Evolutionary conservation across 1,284 basidiomycete species (phyloP).

Genomic region (Sporisorium scitamineum): DNA sequence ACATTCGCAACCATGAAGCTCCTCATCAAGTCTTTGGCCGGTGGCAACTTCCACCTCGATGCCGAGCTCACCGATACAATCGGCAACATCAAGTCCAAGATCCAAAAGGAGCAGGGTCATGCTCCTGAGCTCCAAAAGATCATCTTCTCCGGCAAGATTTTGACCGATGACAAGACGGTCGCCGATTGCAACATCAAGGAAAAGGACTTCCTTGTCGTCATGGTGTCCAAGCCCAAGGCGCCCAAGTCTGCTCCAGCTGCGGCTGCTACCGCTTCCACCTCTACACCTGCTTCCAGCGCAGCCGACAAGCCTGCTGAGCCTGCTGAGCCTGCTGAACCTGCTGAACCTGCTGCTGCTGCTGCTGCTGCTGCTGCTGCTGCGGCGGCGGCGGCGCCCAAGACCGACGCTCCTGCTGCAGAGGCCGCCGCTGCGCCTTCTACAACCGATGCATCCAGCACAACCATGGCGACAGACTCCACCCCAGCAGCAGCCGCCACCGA

Average conservation of each 20-base stretch:
- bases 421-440: constrained; percentile 8
- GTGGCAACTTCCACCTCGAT: constrained; percentile 67
- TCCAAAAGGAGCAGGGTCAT: constrained; percentile 81
- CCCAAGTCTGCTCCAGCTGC: constrained; percentile 45
- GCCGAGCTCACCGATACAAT: constrained; percentile 71
- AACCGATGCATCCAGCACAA: constrained; percentile 3
- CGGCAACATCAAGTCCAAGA: constrained; percentile 85
- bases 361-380: constrained; percentile 72
- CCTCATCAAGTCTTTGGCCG: constrained; percentile 66
- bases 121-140: constrained; percentile 84
- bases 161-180: constrained; percentile 88
- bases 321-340: constrained; percentile 55
- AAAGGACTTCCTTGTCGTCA: constrained; percentile 98
- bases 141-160: constrained; percentile 95
- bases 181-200: constrained; percentile 93
- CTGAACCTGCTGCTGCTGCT: constrained; percentile 70
- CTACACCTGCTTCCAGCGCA: constrained; percentile 7
- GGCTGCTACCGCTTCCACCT: constrained; percentile 20
- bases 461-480: constrained; percentile 8
- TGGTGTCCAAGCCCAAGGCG: constrained; percentile 80
- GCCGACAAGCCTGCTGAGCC: constrained; percentile 47
- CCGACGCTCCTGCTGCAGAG: constrained; percentile 31
- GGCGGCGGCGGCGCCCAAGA: constrained; percentile 43
- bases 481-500: constrained; percentile 17
- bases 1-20: constrained; percentile 59